Percentiles rank a stretch among this genome's conserved stretches.
phyloP scores from a whole-genome alignment of 2,329 filamentous ascomycete species.

The Rhexocercosporidium sp. region DNA sequence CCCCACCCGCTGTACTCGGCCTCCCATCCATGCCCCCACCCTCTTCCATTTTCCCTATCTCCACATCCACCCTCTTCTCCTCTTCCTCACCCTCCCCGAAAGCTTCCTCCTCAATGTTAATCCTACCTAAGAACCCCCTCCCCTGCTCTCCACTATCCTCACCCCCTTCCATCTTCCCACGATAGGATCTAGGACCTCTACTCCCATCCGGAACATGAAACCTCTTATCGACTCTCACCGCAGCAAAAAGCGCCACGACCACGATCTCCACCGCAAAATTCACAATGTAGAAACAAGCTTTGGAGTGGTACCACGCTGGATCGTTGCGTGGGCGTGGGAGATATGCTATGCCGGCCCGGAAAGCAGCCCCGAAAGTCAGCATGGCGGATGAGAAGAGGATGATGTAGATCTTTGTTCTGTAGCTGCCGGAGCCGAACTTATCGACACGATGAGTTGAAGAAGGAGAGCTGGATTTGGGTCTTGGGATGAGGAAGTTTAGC shows the following conservation, averaged over 20 bases:
- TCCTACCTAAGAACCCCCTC: constrained; percentile 14
- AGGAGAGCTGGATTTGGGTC: constrained; percentile 34
- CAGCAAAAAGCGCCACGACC: constrained; percentile 69
- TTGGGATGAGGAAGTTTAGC: constrained; percentile 53
- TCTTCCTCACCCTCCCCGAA: constrained; percentile 18
- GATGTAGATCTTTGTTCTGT: constrained; percentile 69
- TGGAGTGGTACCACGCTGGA: constrained; percentile 73
- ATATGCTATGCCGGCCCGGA: constrained; percentile 61
- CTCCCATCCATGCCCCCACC: not conserved
- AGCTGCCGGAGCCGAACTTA: constrained; percentile 70
- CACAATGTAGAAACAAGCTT: constrained; percentile 79
- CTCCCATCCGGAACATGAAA: constrained; percentile 78
- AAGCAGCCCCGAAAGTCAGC: constrained; percentile 71
- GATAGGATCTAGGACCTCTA: constrained; percentile 57
- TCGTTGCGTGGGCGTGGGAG: constrained; percentile 50
- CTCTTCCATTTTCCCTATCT: not conserved
- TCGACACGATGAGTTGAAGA: constrained; percentile 48
- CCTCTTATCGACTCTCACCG: constrained; percentile 72
- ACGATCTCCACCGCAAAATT: constrained; percentile 77
- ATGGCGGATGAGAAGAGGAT: constrained; percentile 63
- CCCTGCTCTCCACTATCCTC: not conserved
- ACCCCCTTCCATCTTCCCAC: constrained; percentile 7
- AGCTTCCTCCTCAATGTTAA: constrained; percentile 27
- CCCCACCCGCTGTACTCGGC: not conserved
- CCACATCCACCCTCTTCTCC: constrained; percentile 8